phyloP scores from a whole-genome alignment of 164 flowering plant species.

The Pachysandra terminalis region DNA sequence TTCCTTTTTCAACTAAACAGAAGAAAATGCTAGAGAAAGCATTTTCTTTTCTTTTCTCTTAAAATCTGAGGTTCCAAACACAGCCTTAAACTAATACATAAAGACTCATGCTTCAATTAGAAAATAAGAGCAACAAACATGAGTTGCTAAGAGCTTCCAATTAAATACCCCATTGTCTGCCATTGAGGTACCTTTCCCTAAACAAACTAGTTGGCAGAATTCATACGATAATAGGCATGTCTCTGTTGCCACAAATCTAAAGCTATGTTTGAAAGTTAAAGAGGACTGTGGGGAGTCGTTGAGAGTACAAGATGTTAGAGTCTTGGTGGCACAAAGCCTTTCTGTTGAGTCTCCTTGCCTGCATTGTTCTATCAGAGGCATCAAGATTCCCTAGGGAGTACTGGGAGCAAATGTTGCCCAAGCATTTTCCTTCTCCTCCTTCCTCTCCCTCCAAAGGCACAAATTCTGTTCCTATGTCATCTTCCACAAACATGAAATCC shows the following conservation, averaged over 20 bases:
- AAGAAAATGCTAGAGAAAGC: too few species aligned
- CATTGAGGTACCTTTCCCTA: constrained; percentile 47
- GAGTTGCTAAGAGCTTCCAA: constrained; percentile 22
- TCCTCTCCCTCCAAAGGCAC: constrained; percentile 80
- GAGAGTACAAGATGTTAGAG: constrained; percentile 26
- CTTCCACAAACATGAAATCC: constrained; percentile 23
- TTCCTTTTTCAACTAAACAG: too few species aligned
- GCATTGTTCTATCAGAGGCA: constrained; percentile 45
- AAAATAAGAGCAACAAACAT: constrained; percentile 26
- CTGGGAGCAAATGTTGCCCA: constrained; percentile 81
- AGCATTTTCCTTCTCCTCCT: constrained; percentile 56
- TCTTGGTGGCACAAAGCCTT: constrained; percentile 39
- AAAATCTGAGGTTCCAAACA: too few species aligned
- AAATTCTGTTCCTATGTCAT: constrained; percentile 36
- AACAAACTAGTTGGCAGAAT: constrained; percentile 54
- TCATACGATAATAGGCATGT: constrained; percentile 48
- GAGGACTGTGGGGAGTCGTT: constrained; percentile 14
- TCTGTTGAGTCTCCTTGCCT: too few species aligned
- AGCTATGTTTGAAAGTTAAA: constrained; percentile 25
- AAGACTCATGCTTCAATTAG: constrained; percentile 20
- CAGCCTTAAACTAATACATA: constrained; percentile 14
- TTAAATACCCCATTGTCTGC: constrained; percentile 52
- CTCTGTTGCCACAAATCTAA: constrained; percentile 37
- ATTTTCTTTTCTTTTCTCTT: too few species aligned
- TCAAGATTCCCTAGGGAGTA: constrained; percentile 48